Base-by-base conservation (phyloP, 208 protist genomes). In the Histomonas meleagridis region DNA sequence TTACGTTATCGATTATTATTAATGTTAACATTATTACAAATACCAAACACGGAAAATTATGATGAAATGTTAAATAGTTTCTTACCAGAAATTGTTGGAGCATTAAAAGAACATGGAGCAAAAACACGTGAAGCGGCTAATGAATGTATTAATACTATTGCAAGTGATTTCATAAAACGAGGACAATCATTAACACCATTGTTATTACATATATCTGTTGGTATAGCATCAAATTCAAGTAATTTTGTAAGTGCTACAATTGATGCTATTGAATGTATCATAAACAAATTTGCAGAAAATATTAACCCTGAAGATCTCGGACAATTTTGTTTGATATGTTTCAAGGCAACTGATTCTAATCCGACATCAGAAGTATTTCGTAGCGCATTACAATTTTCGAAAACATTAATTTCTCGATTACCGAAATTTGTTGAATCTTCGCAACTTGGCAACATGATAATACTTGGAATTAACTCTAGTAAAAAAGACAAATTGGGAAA, bases 401-500 rank as follows among this genome's bases (percentile, higher is more conserved):
- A 32, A 49, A 55, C 26, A 26, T 28, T 86, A 1, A n/a, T 86
- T 28, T 57, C 23, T 38, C 23, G 32, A 23, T 5, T 55, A 38
- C 76, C 76, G 55, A 86, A 86, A 28, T 86, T 51, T 35, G 46
- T 48, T 5, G 23, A 86, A 55, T 35, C 0, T 0, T 28, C 9
- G 14, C 76, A 86, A 38, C 46, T 86, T 26, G 23, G 3, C 0
- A 86, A 86, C 38, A 32, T 86, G 26, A 10, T 86, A 14, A 7
- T 14, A 28, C 55, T 86, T 21, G 18, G 40, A 38, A 55, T 86
- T 18, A 55, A 51, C 2, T 86, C 26, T n/a, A 86, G n/a, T 28
- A n/a, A 86, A 86, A n/a, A 55, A 46, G 28, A 86, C 40, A 16
- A 86, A 86, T 46, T 86, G 76, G 76, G 76, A 86, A 86, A 86